A percentile compares a stretch with the other conserved stretches of the same genome.
Evolutionary conservation across 2,329 filamentous ascomycete genomes (phyloP).

Genomic region (Neofusicoccum ribis): DNA sequence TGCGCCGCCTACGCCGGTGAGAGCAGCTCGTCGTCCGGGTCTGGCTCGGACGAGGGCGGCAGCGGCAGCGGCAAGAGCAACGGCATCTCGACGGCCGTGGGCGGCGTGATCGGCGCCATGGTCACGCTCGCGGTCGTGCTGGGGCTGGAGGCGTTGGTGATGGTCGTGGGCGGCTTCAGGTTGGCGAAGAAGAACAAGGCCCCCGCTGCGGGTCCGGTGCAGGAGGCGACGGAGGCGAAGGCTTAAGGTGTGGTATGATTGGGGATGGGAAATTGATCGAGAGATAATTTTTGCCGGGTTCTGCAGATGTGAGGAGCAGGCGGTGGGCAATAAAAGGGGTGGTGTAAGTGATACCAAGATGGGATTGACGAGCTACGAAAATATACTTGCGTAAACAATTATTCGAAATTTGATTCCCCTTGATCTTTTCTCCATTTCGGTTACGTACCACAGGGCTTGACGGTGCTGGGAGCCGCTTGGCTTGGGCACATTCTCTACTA

Average conservation of each 20-base stretch:
- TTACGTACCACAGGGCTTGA: too few species aligned
- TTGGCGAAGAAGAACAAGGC: conserved; percentile 16
- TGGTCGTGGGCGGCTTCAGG: conserved; percentile 22
- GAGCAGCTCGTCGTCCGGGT: conserved; percentile 28
- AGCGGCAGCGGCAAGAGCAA: conserved; percentile 27
- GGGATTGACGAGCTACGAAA: too few species aligned
- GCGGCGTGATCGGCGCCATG: conserved; percentile 76
- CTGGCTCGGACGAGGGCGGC: conserved; percentile 22
- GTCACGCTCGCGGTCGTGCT: conserved; percentile 66
- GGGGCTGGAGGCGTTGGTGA: conserved; percentile 18
- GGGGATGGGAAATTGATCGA: too few species aligned
- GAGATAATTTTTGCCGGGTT: too few species aligned
- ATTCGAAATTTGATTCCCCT: too few species aligned
- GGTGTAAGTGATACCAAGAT: too few species aligned
- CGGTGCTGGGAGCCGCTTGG: too few species aligned
- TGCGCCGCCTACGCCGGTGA: conserved; percentile 55
- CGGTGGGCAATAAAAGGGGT: too few species aligned
- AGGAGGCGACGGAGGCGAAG: neutral
- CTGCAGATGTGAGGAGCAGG: too few species aligned
- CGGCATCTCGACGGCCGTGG: conserved; percentile 68
- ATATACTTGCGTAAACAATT: too few species aligned
- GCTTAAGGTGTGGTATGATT: neutral
- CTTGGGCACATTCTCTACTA: too few species aligned
- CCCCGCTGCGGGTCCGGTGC: neutral
- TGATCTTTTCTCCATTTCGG: too few species aligned